phyloP scores from a whole-genome alignment of 495 filamentous ascomycete species.

The Cryomyces antarcticus region DNA sequence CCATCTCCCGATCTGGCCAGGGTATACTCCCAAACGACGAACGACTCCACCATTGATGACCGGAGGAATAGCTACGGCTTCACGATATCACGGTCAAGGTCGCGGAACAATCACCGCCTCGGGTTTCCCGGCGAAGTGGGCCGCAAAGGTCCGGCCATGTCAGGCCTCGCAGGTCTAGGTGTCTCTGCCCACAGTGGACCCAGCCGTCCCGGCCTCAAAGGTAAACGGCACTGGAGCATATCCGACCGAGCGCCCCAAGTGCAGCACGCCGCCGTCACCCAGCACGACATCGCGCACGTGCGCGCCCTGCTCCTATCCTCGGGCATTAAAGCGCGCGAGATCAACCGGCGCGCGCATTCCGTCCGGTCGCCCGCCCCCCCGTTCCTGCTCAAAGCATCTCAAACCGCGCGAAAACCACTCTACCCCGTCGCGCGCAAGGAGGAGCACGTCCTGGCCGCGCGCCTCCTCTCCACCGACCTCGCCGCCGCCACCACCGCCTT shows the following conservation, averaged over 20 bases:
- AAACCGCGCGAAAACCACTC: constrained; percentile 15
- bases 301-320: constrained; percentile 57
- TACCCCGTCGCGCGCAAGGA: constrained; percentile 34
- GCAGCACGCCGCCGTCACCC: constrained; percentile 10
- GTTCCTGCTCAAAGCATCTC: constrained; percentile 24
- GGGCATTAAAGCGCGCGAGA: constrained; percentile 68
- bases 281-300: constrained; percentile 52
- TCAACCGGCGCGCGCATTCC: constrained; percentile 41
- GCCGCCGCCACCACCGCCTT: constrained; percentile 32
- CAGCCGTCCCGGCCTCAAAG: constrained; percentile 12
- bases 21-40: background rate
- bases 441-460: constrained; percentile 50
- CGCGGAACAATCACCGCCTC: too few relatives aligned
- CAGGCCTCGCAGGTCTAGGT: constrained; percentile 14
- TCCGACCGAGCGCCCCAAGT: constrained; percentile 27
- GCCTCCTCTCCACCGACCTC: constrained; percentile 35
- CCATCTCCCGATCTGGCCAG: background rate
- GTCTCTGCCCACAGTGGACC: constrained; percentile 8
- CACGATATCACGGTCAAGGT: too few relatives aligned
- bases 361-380: constrained; percentile 11
- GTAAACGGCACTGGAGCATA: constrained; percentile 48
- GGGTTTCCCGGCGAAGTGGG: too few relatives aligned
- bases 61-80: too few relatives aligned
- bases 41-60: too few relatives aligned
- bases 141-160: background rate